A percentile compares a stretch with the other conserved stretches of the same genome.
Conservation (phyloP, 2,329 filamentous ascomycete species). For the Aspergillus sp. region DNA sequence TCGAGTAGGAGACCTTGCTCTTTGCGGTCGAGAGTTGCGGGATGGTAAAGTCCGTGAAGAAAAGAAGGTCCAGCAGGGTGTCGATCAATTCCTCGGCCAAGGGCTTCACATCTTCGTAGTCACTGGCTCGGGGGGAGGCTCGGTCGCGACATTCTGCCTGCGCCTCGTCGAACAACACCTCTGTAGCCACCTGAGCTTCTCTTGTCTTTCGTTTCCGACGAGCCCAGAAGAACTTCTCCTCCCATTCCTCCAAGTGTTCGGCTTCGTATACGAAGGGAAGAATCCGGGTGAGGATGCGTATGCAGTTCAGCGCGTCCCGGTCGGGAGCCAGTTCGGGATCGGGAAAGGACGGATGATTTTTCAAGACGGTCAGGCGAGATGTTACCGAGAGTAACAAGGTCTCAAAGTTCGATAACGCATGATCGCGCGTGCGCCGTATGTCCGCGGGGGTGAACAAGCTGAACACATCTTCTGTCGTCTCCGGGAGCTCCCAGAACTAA, state of each 20-base stretch:
- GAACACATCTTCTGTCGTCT: conserved; percentile 94
- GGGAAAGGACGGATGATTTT: conserved; percentile 87
- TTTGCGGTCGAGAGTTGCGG: conserved; percentile 69
- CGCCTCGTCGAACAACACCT: conserved; percentile 82
- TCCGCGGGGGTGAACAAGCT: conserved; percentile 88
- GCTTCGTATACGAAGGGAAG: conserved; percentile 91
- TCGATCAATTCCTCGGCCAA: conserved; percentile 91
- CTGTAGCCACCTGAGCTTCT: conserved; percentile 63
- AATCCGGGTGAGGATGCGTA: conserved; percentile 83
- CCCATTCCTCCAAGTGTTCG: conserved; percentile 79
- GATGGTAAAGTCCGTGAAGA: conserved; percentile 87
- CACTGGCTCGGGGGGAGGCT: conserved; percentile 47
- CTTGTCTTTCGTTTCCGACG: conserved; percentile 69
- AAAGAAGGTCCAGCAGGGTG: conserved; percentile 81
- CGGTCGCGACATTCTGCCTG: conserved; percentile 53
- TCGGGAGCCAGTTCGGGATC: conserved; percentile 80
- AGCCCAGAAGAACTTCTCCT: conserved; percentile 91
- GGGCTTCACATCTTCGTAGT: conserved; percentile 80
- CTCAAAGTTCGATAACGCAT: conserved; percentile 82
- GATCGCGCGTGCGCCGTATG: conserved; percentile 83
- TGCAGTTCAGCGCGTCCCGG: conserved; percentile 88
- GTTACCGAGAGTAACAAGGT: conserved; percentile 81
- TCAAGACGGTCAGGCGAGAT: conserved; percentile 76
- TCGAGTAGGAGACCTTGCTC: conserved; percentile 83
- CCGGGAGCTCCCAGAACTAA: conserved; percentile 96